Evolutionary conservation across 2,329 filamentous ascomycete species (phyloP).

Genomic region (Aspergillus chevalieri): DNA sequence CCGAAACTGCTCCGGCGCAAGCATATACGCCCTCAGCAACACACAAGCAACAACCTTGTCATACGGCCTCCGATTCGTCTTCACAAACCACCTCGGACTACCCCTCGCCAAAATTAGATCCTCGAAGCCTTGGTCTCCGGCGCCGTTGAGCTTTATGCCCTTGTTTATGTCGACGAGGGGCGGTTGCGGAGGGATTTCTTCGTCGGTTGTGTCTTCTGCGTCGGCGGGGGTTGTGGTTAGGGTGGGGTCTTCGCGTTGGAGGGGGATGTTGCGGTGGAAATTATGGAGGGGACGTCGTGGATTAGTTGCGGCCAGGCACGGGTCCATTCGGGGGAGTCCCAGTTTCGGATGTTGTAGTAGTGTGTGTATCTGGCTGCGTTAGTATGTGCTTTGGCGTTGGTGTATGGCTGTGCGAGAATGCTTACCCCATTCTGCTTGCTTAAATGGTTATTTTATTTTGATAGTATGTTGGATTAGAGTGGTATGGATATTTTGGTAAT

Average conservation of each 20-base stretch:
- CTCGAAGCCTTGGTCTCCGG: slow-evolving; percentile 3
- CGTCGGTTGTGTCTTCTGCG: not conserved
- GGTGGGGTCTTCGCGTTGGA: not conserved
- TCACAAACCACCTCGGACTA: slow-evolving; percentile 2
- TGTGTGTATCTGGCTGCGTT: slow-evolving; percentile 11
- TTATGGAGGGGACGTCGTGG: slow-evolving; percentile 6
- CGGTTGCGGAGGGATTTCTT: not conserved
- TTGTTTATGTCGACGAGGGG: slow-evolving; percentile 1
- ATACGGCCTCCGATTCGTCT: slow-evolving; percentile 12
- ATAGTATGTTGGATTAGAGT: too few relatives aligned
- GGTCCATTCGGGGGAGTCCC: slow-evolving; percentile 9
- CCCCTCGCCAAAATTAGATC: slow-evolving; percentile 3
- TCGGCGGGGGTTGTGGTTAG: not conserved
- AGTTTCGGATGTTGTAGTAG: slow-evolving; percentile 9
- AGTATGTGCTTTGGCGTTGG: not conserved
- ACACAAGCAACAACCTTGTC: slow-evolving; percentile 14
- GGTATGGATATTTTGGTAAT: too few relatives aligned
- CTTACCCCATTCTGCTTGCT: not conserved
- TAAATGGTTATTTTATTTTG: too few relatives aligned
- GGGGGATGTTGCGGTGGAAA: slow-evolving; percentile 2
- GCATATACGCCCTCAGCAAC: slow-evolving; percentile 11
- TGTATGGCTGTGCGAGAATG: not conserved
- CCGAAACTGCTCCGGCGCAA: slow-evolving; percentile 8
- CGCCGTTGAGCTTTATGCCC: slow-evolving; percentile 11
- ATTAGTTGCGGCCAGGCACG: slow-evolving; percentile 11